Base-by-base conservation (phyloP, 169 alveolate species). In the Cryptosporidium felis region DNA sequence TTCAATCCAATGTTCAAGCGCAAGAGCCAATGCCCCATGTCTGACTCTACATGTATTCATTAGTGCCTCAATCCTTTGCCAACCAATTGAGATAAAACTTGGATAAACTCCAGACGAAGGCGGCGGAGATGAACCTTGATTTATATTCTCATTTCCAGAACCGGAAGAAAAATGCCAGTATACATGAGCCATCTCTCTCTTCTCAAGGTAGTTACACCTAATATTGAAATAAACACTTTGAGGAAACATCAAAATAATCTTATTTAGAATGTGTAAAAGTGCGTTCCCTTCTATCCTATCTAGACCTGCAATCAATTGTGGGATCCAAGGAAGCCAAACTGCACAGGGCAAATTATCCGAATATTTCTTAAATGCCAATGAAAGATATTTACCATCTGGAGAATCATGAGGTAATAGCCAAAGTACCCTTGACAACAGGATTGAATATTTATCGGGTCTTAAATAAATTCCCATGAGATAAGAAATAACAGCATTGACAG, bases 301-400 rank as follows among this genome's bases (percentile, higher is more conserved):
- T 42, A 91, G 59, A 5, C 82, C 82, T 26, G 91, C 81, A 40
- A 91, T 90, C 38, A 91, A 58, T 80, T 91, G 94, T 14, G 94
- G 93, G 53, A 90, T 60, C 94, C 94, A 91, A 49, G 82, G 62
- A 49, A 90, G 81, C 94, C 94, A 91, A 30, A 91, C 92, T 26
- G 89, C 62, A 12, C 66, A 67, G 56, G 92, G 94, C 12, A 91
- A 79, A 34, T 61, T 47, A 59, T 91, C 94, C 18, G 92, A 65
- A 46, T 89, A 91, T 36, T 62, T 91, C 65, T 90, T 91, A 60
- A 91, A 90, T 8, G 90, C 82, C 58, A 89, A 26, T 34, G 89
- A 58, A 28, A 80, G 88, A 60, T 67, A 82, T 62, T 82, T 60
- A 26, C 81, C 82, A 26, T 82, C 82, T 10, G 79, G 81, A 26